phyloP scores from a whole-genome alignment of 805 yeast species.

The Candida coleopterorum region DNA sequence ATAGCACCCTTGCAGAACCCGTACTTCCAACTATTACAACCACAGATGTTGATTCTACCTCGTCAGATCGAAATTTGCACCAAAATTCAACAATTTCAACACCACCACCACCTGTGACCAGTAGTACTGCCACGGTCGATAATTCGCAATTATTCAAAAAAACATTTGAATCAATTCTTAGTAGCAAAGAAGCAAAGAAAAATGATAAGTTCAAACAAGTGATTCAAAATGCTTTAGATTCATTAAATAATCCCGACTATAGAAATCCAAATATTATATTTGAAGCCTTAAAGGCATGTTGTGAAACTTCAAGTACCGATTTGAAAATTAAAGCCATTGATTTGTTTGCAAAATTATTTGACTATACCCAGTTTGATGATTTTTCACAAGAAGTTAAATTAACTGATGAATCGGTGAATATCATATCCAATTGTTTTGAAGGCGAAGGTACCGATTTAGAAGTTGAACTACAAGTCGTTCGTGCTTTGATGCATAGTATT shows the following conservation, averaged over 20 bases:
- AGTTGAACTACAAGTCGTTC: slow-evolving; percentile 86
- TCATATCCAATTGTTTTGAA: slow-evolving; percentile 78
- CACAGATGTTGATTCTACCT: slow-evolving; percentile 1
- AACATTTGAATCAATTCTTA: slow-evolving; percentile 54
- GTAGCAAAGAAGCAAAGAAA: slow-evolving; percentile 58
- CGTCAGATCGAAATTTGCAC: slow-evolving; percentile 8
- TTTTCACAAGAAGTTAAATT: slow-evolving; percentile 51
- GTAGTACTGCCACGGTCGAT: slow-evolving; percentile 18
- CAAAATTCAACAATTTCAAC: slow-evolving; percentile 14
- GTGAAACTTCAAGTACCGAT: slow-evolving; percentile 62
- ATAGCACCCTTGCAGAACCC: slow-evolving; percentile 1
- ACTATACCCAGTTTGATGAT: slow-evolving; percentile 73
- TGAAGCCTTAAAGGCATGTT: slow-evolving; percentile 71
- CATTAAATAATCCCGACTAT: slow-evolving; percentile 34
- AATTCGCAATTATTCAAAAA: slow-evolving; percentile 37
- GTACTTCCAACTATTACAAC: slow-evolving; percentile 7
- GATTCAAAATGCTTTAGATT: slow-evolving; percentile 38
- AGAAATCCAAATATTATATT: slow-evolving; percentile 55
- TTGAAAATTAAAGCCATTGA: slow-evolving; percentile 75
- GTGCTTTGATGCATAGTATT: slow-evolving; percentile 86
- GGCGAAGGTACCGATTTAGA: slow-evolving; percentile 90
- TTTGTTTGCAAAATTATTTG: slow-evolving; percentile 79
- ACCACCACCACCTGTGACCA: too few species aligned
- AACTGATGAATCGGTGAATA: slow-evolving; percentile 79
- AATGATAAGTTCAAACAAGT: slow-evolving; percentile 36